phyloP scores from a whole-genome alignment of 371 early-diverging fungal genomes.

The Mortierella sp. region DNA sequence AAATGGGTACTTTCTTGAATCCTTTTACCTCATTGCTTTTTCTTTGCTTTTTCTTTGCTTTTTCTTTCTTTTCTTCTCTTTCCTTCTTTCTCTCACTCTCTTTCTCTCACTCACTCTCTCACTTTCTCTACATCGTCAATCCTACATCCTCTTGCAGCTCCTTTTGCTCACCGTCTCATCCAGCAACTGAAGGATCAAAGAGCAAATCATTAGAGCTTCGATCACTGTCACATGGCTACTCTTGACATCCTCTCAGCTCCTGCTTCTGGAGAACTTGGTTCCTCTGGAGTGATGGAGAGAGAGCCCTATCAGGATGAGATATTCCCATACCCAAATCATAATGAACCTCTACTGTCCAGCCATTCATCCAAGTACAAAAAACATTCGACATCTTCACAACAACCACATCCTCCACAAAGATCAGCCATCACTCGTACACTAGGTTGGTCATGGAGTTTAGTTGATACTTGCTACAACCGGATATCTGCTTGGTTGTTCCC shows the following conservation, averaged over 20 bases:
- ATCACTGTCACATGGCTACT: neutral
- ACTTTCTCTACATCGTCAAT: neutral
- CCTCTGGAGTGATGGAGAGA: neutral
- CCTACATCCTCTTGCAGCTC: neutral
- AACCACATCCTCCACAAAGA: neutral
- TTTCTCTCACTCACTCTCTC: neutral
- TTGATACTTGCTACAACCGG: constrained; percentile 15
- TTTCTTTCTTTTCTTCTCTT: constrained; percentile 6
- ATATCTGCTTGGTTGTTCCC: constrained; percentile 35
- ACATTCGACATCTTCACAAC: neutral
- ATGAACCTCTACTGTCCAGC: neutral
- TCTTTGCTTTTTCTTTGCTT: neutral
- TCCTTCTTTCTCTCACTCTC: neutral
- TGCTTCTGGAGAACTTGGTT: neutral
- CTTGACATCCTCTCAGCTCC: neutral
- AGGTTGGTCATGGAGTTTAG: neutral
- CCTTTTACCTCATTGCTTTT: neutral
- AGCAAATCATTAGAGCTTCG: neutral
- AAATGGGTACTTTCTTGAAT: too few species aligned
- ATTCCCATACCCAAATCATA: neutral
- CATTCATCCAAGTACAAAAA: neutral
- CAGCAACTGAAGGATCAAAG: neutral
- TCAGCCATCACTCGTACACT: neutral
- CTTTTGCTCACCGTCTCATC: neutral
- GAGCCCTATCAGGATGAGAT: neutral